Base-by-base conservation (phyloP, 1,284 basidiomycete species). In the Cutaneotrichosporon dermatis region DNA sequence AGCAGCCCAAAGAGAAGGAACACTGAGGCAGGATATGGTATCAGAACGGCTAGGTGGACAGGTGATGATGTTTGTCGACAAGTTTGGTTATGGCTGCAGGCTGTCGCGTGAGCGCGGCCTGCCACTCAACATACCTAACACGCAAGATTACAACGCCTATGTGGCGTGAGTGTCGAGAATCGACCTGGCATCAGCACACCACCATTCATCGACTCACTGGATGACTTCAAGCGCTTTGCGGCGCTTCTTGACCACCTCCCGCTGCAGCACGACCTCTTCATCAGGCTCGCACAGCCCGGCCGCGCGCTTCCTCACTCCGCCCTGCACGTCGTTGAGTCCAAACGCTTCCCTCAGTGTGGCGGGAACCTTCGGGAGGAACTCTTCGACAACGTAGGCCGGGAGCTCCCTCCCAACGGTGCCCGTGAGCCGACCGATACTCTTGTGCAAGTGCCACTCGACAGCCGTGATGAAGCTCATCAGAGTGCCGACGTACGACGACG, bases 261-360 rank as follows among this genome's bases (percentile, higher is more conserved):
- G 54, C 15, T 60, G 51, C 3, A 9, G 39, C 8, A 59, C 62
- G 8, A 56, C 55, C n/a, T 58, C 50, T 0, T 12, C 39, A 45
- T 64, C 60, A 0, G 59, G 58, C 25, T 68, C 68, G 10, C 62
- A 55, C 8, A 58, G 33, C 6, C 37, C 50, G 7, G n/a, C 33
- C 4, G 50, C 57, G n/a, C 50, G 52, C 41, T 61, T 59, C 16
- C 15, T 33, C 3, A 59, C 56, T 0, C 6, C 25, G 4, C 50
- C 57, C 10, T 37, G 25, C 4, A 68, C 58, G 2, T 53, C 16
- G 12, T 66, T 52, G 3, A 68, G 40, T 0, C 41, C 43, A n/a
- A 69, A 60, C 2, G 55, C 63, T 2, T 54, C 43, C 39, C 63
- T 43, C 11, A 69, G 46, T 0, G 53, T 39, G 11, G 34, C n/a